Evolutionary conservation across 2,329 filamentous ascomycete genomes (phyloP), one percentile per base, ranked within the genome.

Genomic region (Leptographium wingfieldii): DNA sequence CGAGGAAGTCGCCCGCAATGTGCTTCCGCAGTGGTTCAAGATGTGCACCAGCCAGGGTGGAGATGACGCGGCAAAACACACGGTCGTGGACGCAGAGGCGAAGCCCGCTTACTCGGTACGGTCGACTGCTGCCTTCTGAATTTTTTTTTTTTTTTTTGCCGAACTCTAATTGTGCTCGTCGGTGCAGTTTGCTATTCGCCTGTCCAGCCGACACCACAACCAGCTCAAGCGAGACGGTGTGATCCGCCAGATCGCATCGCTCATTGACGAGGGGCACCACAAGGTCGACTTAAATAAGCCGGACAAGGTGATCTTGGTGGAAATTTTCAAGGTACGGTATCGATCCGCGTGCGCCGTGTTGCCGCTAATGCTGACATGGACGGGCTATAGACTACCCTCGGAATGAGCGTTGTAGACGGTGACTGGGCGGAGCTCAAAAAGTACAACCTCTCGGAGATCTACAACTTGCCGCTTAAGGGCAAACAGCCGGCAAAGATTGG

Each of bases 111-210:
- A 68, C 61, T 75, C 78, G 63, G 79, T 81, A 69, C 69, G 56
- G 53, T 11, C 40, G 11, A n/a, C 5, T 40, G n/a, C 11, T 25
- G n/a, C 22, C 14, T n/a, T 40, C n/a, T 43, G 40, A 35, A 2
- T 2, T 19, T 22, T 27, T 27, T 14, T 12, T 2, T 19, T 22
- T 27, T 27, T 14, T 12, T 6, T 11, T 35, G 25, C 25, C 7
- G 22, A 16, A 51, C n/a, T 22, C 22, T 12, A 38, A 14, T 33
- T 10, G 33, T 54, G 2, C 3, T n/a, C 11, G 57, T 33, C 56
- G 12, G n/a, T 31, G 33, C 63, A 92, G 88, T 94, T 90, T 72
- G 89, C 88, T n/a, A 92, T 95, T 65, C 83, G 89, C 53, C 83
- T 86, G n/a, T 87, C 82, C 16, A 82, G 90, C 63, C 84, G 89